Evolutionary conservation across 2,329 filamentous ascomycete species (phyloP).

Genomic region (Fulvia fulva): DNA sequence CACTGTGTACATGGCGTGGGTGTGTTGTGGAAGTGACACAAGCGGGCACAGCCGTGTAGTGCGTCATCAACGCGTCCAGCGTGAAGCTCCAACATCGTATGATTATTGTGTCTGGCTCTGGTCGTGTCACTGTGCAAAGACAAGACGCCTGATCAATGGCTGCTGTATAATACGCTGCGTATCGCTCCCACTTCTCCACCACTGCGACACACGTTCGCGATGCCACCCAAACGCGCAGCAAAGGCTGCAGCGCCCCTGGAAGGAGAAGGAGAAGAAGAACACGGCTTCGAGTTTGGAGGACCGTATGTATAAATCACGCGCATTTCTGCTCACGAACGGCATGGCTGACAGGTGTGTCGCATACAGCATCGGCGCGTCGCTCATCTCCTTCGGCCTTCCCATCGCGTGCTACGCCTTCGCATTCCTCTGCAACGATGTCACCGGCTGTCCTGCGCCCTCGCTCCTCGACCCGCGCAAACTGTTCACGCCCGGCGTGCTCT

Average conservation of each 20-base stretch:
- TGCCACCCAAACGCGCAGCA: slow-evolving; percentile 4
- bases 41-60: too few species aligned
- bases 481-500: slow-evolving; percentile 27
- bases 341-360: background rate
- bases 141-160: background rate
- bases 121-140: background rate
- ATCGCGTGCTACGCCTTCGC: slow-evolving; percentile 72
- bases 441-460: slow-evolving; percentile 83
- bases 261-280: slow-evolving; percentile 28
- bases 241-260: slow-evolving; percentile 4
- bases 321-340: background rate
- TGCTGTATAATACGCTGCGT: background rate
- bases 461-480: slow-evolving; percentile 69
- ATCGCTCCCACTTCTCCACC: background rate
- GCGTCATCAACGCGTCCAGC: too few species aligned
- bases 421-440: slow-evolving; percentile 88
- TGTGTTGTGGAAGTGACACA: too few species aligned
- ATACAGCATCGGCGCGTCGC: slow-evolving; percentile 67
- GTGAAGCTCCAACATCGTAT: too few species aligned
- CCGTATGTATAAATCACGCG: slow-evolving; percentile 37
- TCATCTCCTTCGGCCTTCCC: slow-evolving; percentile 76
- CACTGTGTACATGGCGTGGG: too few species aligned
- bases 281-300: slow-evolving; percentile 47
- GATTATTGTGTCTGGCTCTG: too few species aligned
- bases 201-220: background rate